Evolutionary conservation across 2,329 filamentous ascomycete genomes (phyloP), one percentile per base, ranked within the genome.

Genomic region (Dothistroma septosporum): DNA sequence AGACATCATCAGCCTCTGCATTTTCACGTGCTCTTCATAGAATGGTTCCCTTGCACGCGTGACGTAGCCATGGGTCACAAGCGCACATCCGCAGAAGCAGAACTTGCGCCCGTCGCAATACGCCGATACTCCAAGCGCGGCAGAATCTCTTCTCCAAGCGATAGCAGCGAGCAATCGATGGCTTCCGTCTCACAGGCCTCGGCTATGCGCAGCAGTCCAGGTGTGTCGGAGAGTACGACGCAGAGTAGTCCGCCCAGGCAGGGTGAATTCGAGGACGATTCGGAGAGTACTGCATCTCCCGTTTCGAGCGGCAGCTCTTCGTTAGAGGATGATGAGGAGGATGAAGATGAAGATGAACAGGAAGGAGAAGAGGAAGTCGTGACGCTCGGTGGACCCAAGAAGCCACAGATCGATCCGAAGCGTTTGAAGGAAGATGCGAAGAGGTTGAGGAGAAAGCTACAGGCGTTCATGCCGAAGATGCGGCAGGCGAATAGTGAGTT

Each of bases 381-480:
- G 28, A 63, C 61, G 5, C 21, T 67, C 2, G 62, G 61, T 16
- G 63, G 60, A 10, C 58, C 64, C 1, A 54, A 61, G 35, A 68
- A 64, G 56, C 68, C 65, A 5, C 33, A 56, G 4, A 67, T 69
- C n/a, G 56, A 63, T 28, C 35, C 56, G 12, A 56, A 60, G 2
- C 37, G 57, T 2, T 33, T 65, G 12, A 52, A 61, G 24, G 58
- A 57, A 10, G 60, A 65, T 22, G 66, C 67, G 11, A 53, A 63
- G 19, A 67, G 69, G 32, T 61, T 74, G 10, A 62, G 66, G 28
- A 61, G 65, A 6, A 66, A 68, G 41, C 58, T 75, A 11, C 63
- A 68, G 12, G 61, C 70, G 6, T 71, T 75, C 37, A 59, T 75
- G 37, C 73, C 72, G 11, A 69, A 69, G 53, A 32, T 75, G 24